Conservation (phyloP, 2,329 filamentous ascomycete species). For the Colletotrichum navitas region DNA sequence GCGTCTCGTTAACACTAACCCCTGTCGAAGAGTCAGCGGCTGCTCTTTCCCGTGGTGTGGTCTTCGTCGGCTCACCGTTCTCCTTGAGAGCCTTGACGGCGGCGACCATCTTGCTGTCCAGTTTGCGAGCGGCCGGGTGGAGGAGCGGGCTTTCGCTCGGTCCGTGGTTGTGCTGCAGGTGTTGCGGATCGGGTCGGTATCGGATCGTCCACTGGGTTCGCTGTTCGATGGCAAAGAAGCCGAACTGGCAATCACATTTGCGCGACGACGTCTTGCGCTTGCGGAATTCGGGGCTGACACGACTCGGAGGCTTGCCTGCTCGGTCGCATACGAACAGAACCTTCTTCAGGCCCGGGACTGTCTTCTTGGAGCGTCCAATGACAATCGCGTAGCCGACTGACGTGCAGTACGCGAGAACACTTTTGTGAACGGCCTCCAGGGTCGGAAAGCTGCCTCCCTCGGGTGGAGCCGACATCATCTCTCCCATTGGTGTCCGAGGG, state of each 20-base stretch:
- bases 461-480: constrained; percentile 72
- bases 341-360: constrained; percentile 75
- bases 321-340: constrained; percentile 76
- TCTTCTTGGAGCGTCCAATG: constrained; percentile 77
- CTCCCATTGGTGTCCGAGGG: constrained; percentile 67
- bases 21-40: constrained; percentile 60
- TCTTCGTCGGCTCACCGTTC: constrained; percentile 63
- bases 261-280: constrained; percentile 77
- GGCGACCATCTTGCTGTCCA: constrained; percentile 76
- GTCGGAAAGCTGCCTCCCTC: constrained; percentile 74
- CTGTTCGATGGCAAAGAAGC: constrained; percentile 78
- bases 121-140: constrained; percentile 74
- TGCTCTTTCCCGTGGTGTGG: constrained; percentile 27
- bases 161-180: constrained; percentile 73
- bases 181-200: constrained; percentile 70
- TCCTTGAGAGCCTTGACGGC: constrained; percentile 76
- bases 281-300: constrained; percentile 73
- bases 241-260: constrained; percentile 77
- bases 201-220: constrained; percentile 76
- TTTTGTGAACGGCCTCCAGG: constrained; percentile 74
- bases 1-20: constrained; percentile 74
- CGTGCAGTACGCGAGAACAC: constrained; percentile 73
- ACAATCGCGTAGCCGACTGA: constrained; percentile 77
- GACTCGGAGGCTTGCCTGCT: constrained; percentile 71
- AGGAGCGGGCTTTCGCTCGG: constrained; percentile 76